Evolutionary conservation across 305 asterid species (phyloP).

Genomic region (Fraxinus floribunda): DNA sequence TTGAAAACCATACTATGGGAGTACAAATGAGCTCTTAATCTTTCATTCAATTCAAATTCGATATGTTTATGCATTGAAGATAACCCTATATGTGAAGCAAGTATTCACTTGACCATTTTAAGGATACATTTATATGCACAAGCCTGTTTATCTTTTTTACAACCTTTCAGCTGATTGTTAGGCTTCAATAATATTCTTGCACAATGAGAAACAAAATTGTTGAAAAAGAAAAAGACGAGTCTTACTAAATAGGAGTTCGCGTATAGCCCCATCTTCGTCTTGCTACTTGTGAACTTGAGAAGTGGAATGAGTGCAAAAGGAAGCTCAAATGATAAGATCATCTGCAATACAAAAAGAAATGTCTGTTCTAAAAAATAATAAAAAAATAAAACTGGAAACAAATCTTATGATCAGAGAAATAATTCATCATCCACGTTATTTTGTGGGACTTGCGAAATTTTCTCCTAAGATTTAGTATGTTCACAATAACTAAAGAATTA

Average conservation of each 20-base stretch:
- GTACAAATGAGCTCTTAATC: not conserved
- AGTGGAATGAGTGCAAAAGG: conserved; percentile 95
- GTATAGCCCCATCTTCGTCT: conserved; percentile 80
- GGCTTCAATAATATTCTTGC: not conserved
- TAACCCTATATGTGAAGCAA: not conserved
- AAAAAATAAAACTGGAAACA: not conserved
- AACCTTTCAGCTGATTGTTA: not conserved
- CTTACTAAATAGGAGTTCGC: conserved; percentile 66
- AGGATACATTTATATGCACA: not conserved
- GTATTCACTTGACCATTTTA: not conserved
- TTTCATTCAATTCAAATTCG: not conserved
- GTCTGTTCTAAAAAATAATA: not conserved
- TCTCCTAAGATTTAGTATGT: not conserved
- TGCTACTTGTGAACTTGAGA: conserved; percentile 93
- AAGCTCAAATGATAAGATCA: conserved; percentile 91
- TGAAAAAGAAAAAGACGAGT: conserved; percentile 5
- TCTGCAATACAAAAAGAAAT: conserved; percentile 45
- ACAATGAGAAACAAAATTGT: not conserved
- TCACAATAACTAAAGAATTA: not conserved
- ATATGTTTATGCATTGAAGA: not conserved
- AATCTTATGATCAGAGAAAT: not conserved
- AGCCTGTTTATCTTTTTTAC: not conserved
- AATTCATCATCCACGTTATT: not conserved
- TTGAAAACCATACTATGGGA: not conserved
- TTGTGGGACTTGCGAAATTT: not conserved